Percentiles rank a stretch among this genome's conserved stretches.
These are phyloP conservation scores for Globisporangium heterothallicum DNA, from an alignment of 352 stramenopile genomes.

Conservation along the genomic window DNA sequence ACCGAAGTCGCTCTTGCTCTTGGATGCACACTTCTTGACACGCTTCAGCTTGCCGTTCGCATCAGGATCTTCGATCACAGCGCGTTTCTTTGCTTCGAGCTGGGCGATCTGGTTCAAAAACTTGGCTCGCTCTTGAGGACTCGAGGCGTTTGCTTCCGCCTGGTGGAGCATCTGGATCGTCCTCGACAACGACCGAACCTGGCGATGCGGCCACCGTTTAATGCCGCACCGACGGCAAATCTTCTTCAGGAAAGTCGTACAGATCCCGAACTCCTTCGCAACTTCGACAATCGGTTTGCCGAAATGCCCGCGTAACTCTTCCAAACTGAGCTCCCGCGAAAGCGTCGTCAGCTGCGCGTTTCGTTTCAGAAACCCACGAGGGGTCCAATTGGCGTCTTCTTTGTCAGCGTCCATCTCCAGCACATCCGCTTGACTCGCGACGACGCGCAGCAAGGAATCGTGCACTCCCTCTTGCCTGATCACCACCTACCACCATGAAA, in stretches of 20 bases:
- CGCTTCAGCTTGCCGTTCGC: slow-evolving; percentile 51
- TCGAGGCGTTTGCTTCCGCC: slow-evolving; percentile 37
- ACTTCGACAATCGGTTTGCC: slow-evolving; percentile 61
- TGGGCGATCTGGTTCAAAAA: slow-evolving; percentile 52
- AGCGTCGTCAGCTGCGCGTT: slow-evolving; percentile 44
- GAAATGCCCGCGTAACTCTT: slow-evolving; percentile 60
- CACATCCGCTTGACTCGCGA: slow-evolving; percentile 24
- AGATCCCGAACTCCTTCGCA: slow-evolving; percentile 63
- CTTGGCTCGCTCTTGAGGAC: slow-evolving; percentile 38
- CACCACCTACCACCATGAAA: neutral
- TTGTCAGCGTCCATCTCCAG: neutral
- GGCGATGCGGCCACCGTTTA: slow-evolving; percentile 61
- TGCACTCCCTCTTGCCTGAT: slow-evolving; percentile 20
- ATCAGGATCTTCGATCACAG: slow-evolving; percentile 64
- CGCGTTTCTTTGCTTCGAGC: slow-evolving; percentile 57
- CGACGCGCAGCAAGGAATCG: slow-evolving; percentile 31
- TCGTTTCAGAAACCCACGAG: slow-evolving; percentile 19
- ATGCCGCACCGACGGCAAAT: slow-evolving; percentile 62
- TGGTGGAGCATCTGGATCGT: slow-evolving; percentile 76
- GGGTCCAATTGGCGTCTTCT: neutral
- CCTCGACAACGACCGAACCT: slow-evolving; percentile 61
- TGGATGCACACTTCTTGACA: slow-evolving; percentile 45
- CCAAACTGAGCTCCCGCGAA: slow-evolving; percentile 47
- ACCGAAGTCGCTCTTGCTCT: slow-evolving; percentile 3
- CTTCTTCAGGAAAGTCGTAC: slow-evolving; percentile 76